These are phyloP conservation scores for Penicillium sp. DNA, from an alignment of 2,329 filamentous ascomycete genomes.

Conservation along the genomic window DNA sequence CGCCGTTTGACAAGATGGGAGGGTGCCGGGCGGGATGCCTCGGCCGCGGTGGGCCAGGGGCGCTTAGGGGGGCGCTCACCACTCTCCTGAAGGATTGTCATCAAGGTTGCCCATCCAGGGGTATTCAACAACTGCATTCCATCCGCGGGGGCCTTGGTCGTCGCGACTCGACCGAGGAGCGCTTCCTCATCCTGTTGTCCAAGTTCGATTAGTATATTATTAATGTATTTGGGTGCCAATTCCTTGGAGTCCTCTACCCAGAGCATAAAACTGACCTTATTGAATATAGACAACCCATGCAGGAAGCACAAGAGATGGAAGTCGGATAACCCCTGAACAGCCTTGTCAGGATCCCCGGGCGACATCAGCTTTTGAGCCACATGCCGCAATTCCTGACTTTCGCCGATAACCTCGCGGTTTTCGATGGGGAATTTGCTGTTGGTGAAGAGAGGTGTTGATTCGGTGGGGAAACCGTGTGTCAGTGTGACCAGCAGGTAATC, in stretches of 20 bases:
- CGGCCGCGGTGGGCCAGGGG: slow-evolving; percentile 48
- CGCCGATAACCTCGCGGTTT: slow-evolving; percentile 84
- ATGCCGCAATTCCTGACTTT: slow-evolving; percentile 76
- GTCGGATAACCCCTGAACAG: slow-evolving; percentile 75
- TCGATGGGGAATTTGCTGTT: slow-evolving; percentile 79
- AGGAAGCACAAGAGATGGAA: slow-evolving; percentile 94
- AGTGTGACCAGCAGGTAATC: slow-evolving; percentile 95
- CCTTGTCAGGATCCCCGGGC: slow-evolving; percentile 63
- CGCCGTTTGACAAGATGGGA: slow-evolving; percentile 39
- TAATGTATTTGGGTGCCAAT: not conserved
- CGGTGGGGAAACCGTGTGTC: slow-evolving; percentile 91
- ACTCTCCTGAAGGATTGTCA: slow-evolving; percentile 92
- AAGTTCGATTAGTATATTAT: slow-evolving; percentile 22
- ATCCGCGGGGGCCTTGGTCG: slow-evolving; percentile 76
- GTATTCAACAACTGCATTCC: slow-evolving; percentile 82
- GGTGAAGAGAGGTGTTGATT: slow-evolving; percentile 75
- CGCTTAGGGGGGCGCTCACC: slow-evolving; percentile 93
- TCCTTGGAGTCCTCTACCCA: too few species aligned
- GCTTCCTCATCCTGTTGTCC: slow-evolving; percentile 77
- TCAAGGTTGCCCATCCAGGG: slow-evolving; percentile 89
- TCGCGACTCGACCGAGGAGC: slow-evolving; percentile 82
- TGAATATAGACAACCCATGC: slow-evolving; percentile 76
- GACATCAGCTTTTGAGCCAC: slow-evolving; percentile 71
- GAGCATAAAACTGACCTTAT: slow-evolving; percentile 66
- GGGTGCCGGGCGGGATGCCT: slow-evolving; percentile 39